phyloP scores from a whole-genome alignment of 1,284 basidiomycete genomes.

The Inonotus hispidus region DNA sequence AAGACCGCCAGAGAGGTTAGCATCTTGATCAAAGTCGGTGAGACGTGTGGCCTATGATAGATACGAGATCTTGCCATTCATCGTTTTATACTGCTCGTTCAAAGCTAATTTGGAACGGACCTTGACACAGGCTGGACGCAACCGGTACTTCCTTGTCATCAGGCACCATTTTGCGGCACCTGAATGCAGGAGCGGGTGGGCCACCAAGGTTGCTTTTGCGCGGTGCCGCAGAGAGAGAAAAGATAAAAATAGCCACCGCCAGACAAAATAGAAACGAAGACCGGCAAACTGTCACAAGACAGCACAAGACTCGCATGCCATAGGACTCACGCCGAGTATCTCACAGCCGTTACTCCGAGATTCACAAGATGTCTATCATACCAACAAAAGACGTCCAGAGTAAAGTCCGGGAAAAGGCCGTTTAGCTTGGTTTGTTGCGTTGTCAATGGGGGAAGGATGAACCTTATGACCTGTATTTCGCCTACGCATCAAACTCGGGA shows the following conservation, averaged over 20 bases:
- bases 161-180: not conserved
- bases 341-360: not conserved
- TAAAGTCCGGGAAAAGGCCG: constrained; percentile 10
- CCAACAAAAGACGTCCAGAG: constrained; percentile 4
- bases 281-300: not conserved
- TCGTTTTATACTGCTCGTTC: constrained; percentile 1
- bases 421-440: not conserved
- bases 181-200: constrained; percentile 1
- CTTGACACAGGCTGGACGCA: not conserved
- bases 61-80: not conserved
- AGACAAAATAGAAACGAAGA: not conserved
- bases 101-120: not conserved
- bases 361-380: not conserved
- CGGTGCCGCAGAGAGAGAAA: not conserved
- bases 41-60: not conserved
- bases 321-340: not conserved
- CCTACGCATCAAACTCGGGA: not conserved
- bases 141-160: not conserved
- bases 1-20: constrained; percentile 24
- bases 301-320: not conserved
- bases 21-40: constrained; percentile 6
- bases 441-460: not conserved
- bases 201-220: not conserved
- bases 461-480: not conserved
- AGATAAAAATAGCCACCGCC: not conserved